phyloP scores from a whole-genome alignment of 495 filamentous ascomycete genomes.

The Friedmanniomyces endolithicus region DNA sequence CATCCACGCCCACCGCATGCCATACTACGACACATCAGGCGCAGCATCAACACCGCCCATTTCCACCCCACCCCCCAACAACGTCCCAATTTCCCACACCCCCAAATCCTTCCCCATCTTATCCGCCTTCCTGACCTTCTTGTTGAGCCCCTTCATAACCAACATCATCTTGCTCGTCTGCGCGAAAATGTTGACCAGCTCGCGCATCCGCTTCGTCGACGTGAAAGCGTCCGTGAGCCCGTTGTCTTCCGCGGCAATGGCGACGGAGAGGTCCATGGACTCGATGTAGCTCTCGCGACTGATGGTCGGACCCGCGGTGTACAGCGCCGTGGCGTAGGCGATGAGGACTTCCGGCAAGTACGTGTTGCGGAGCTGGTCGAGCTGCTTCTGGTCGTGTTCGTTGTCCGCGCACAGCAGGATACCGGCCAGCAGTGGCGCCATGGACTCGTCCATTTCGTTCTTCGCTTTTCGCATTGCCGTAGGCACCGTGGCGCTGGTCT shows the following conservation, averaged over 20 bases:
- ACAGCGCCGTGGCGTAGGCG: slow-evolving; percentile 62
- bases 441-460: slow-evolving; percentile 26
- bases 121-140: slow-evolving; percentile 36
- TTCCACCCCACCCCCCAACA: background rate
- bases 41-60: background rate
- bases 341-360: slow-evolving; percentile 75
- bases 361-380: slow-evolving; percentile 46
- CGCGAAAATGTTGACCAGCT: slow-evolving; percentile 65
- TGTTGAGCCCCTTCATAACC: slow-evolving; percentile 39
- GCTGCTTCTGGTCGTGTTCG: slow-evolving; percentile 13
- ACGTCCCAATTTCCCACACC: slow-evolving; percentile 16
- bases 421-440: slow-evolving; percentile 17
- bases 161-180: slow-evolving; percentile 61
- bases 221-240: slow-evolving; percentile 55
- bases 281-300: slow-evolving; percentile 54
- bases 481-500: background rate
- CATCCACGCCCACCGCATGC: background rate
- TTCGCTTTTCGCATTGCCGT: background rate
- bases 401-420: slow-evolving; percentile 3
- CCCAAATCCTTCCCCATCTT: slow-evolving; percentile 15
- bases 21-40: background rate
- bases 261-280: slow-evolving; percentile 63
- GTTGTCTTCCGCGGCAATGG: slow-evolving; percentile 46
- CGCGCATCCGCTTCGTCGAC: slow-evolving; percentile 54
- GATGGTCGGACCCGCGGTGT: slow-evolving; percentile 52